These are phyloP conservation scores for Candida loeiensis DNA, from an alignment of 805 yeast genomes.

Conservation along the genomic window DNA sequence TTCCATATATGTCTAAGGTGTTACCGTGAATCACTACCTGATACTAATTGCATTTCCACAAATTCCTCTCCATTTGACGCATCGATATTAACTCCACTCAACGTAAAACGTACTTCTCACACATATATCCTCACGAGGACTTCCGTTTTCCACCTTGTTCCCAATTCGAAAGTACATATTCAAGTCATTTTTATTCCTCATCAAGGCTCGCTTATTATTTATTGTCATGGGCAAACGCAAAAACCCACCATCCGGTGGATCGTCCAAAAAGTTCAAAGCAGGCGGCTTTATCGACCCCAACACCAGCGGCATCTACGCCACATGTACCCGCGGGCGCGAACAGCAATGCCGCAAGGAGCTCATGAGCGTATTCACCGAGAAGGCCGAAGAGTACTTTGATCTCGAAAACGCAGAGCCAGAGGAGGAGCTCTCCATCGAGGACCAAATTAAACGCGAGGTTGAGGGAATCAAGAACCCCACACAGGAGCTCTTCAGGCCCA, in stretches of 20 bases:
- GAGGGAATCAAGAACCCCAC: conserved; percentile 51
- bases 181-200: not conserved
- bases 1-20: no score
- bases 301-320: conserved; percentile 83
- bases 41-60: no score
- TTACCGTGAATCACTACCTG: no score
- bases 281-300: conserved; percentile 70
- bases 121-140: no score
- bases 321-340: conserved; percentile 83
- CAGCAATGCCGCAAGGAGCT: conserved; percentile 73
- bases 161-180: not conserved
- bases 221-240: conserved; percentile 29
- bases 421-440: conserved; percentile 64
- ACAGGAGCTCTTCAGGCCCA: conserved; percentile 48
- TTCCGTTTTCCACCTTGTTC: no score
- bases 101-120: no score
- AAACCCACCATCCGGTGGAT: conserved; percentile 19
- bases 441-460: conserved; percentile 68
- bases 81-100: no score
- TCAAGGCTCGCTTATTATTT: not conserved
- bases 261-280: conserved; percentile 44
- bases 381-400: conserved; percentile 33
- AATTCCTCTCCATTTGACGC: no score
- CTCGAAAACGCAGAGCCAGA: conserved; percentile 20
- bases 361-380: conserved; percentile 47